Conservation (phyloP, 768 basidiomycete species). For the Tulasnella sp. region DNA sequence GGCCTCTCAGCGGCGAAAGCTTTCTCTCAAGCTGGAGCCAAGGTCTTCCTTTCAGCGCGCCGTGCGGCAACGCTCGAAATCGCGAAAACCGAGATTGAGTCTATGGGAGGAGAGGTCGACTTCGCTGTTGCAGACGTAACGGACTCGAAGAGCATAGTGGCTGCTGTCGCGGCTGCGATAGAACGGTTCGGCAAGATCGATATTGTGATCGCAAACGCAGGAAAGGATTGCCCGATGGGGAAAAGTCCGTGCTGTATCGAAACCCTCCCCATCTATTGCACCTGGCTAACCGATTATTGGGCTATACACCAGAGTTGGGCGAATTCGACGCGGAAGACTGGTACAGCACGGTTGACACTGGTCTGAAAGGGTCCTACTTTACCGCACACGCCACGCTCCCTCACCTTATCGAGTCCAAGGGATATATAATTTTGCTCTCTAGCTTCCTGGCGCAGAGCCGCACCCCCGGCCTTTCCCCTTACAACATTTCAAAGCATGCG, state of each 20-base stretch:
- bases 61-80: constrained; percentile 18
- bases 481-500: constrained; percentile 10
- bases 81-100: constrained; percentile 22
- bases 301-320: neutral
- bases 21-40: constrained; percentile 26
- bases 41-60: constrained; percentile 24
- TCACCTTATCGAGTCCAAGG: constrained; percentile 9
- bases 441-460: constrained; percentile 7
- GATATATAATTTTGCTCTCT: constrained; percentile 17
- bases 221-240: neutral
- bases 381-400: neutral
- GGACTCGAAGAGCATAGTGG: constrained; percentile 20
- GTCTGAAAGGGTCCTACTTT: neutral
- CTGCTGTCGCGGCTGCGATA: constrained; percentile 22
- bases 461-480: constrained; percentile 5
- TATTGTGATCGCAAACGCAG: constrained; percentile 27
- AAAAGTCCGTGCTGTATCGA: neutral
- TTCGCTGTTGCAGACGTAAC: constrained; percentile 23
- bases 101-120: constrained; percentile 17
- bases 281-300: neutral
- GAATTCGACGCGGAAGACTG: constrained; percentile 5
- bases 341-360: neutral
- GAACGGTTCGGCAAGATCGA: constrained; percentile 26
- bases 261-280: neutral
- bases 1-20: constrained; percentile 23